These are phyloP conservation scores for Chloromonas sp. DNA, from an alignment of 163 green algal species.

Conservation along the genomic window DNA sequence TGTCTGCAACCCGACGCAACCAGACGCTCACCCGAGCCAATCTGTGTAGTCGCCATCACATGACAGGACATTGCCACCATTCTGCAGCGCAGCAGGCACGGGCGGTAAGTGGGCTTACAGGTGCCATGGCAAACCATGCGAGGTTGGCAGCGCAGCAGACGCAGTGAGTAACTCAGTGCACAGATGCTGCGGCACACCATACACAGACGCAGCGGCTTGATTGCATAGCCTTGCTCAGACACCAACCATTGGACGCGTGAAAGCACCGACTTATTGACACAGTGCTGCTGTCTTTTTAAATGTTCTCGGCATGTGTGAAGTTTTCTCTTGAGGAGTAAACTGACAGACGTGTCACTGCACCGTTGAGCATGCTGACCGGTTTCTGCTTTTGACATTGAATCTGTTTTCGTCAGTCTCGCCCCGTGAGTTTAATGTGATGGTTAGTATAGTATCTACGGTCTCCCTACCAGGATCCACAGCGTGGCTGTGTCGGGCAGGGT, in stretches of 20 bases:
- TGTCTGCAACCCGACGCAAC: not conserved
- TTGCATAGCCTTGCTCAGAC: not conserved
- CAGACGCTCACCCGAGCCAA: not conserved
- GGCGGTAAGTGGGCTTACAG: not conserved
- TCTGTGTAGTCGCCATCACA: not conserved
- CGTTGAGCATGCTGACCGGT: too few relatives aligned
- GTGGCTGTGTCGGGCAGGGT: not conserved
- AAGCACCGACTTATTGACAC: too few relatives aligned
- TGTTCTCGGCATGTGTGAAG: too few relatives aligned
- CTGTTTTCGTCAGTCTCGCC: too few relatives aligned
- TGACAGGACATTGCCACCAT: not conserved
- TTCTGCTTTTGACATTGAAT: too few relatives aligned
- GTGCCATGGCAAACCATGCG: not conserved
- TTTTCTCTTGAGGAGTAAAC: too few relatives aligned
- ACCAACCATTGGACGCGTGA: too few relatives aligned
- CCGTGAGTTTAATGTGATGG: too few relatives aligned
- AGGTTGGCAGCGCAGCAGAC: not conserved
- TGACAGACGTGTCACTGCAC: too few relatives aligned
- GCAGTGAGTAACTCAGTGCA: not conserved
- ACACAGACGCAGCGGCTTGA: not conserved
- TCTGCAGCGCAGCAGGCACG: not conserved
- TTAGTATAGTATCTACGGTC: too few relatives aligned
- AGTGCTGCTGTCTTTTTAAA: too few relatives aligned
- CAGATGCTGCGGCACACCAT: not conserved
- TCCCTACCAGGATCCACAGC: not conserved